Evolutionary conservation across 345 rosid genomes (phyloP), one percentile per base, ranked within the genome.

Genomic region (Firmiana major): DNA sequence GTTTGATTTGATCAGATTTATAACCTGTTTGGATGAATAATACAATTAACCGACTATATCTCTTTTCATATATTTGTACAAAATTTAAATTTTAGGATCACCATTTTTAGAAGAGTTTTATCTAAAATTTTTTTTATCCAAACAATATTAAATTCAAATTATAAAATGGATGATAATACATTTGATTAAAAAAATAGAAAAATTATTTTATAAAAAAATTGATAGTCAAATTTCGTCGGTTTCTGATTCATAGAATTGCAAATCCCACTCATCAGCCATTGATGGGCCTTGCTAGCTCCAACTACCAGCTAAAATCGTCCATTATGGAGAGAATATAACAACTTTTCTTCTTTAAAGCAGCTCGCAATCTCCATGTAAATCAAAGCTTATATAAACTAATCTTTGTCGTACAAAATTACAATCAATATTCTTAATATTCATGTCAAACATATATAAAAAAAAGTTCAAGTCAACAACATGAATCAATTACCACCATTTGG

Each of bases 1-100:
- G 57, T 38, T 57, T 58, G 38, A 46, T 73, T 73, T 58, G 42
- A 22, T 55, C 58, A 15, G 65, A 73, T 73, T 54, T 73, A 54
- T 0, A 49, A 57, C 34, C 34, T 53, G 0, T 45, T 45, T 46
- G 9, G 51, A 73, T 17, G 62, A 43, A 55, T n/a, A n/a, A n/a
- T n/a, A n/a, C n/a, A n/a, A n/a, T n/a, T n/a, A n/a, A n/a, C n/a
- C n/a, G n/a, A n/a, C n/a, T n/a, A n/a, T n/a, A n/a, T n/a, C n/a
- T n/a, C n/a, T n/a, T n/a, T n/a, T n/a, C n/a, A n/a, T n/a, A n/a
- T n/a, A n/a, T n/a, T n/a, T n/a, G n/a, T n/a, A n/a, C n/a, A n/a
- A n/a, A n/a, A n/a, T n/a, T n/a, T n/a, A n/a, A n/a, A n/a, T n/a
- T n/a, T n/a, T n/a, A n/a, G n/a, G n/a, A n/a, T n/a, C n/a, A n/a